A percentile compares a stretch with the other conserved stretches of the same genome.
These are phyloP conservation scores for Vanilla planifolia DNA, from an alignment of 106 monocot species.

Conservation along the genomic window DNA sequence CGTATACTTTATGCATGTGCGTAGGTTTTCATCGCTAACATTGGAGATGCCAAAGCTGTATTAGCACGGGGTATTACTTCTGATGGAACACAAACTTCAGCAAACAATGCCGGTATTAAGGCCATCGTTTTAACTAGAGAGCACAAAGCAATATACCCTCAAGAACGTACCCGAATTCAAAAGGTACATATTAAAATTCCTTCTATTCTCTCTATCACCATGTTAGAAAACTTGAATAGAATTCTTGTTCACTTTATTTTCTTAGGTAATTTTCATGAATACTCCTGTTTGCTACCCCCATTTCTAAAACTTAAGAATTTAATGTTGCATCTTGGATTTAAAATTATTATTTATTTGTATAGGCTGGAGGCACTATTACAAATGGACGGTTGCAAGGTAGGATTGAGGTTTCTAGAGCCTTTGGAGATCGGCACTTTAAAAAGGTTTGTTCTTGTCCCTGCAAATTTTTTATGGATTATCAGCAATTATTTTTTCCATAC, in stretches of 20 bases:
- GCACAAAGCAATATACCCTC: conserved; percentile 85
- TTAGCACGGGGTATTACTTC: conserved; percentile 48
- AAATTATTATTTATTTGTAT: background rate
- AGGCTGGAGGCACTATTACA: conserved; percentile 76
- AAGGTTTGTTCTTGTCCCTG: conserved; percentile 34
- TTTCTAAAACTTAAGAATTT: background rate
- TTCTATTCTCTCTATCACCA: no score
- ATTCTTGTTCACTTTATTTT: background rate
- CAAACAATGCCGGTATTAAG: conserved; percentile 35
- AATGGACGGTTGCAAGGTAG: conserved; percentile 89
- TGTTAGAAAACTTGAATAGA: no score
- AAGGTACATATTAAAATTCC: conserved; percentile 29
- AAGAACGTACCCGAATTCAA: conserved; percentile 79
- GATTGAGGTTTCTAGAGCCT: conserved; percentile 90
- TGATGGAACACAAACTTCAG: conserved; percentile 11
- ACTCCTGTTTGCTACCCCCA: background rate
- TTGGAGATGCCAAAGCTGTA: conserved; percentile 91
- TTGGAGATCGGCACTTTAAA: conserved; percentile 93
- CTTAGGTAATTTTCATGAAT: background rate
- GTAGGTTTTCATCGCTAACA: conserved; percentile 82
- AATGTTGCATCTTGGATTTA: conserved; percentile 5
- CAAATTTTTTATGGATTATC: background rate
- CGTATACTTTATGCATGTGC: background rate
- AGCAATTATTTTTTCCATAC: background rate
- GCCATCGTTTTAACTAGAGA: conserved; percentile 90